Conservation (phyloP, 768 basidiomycete genomes). For the Suillus clintonianus region DNA sequence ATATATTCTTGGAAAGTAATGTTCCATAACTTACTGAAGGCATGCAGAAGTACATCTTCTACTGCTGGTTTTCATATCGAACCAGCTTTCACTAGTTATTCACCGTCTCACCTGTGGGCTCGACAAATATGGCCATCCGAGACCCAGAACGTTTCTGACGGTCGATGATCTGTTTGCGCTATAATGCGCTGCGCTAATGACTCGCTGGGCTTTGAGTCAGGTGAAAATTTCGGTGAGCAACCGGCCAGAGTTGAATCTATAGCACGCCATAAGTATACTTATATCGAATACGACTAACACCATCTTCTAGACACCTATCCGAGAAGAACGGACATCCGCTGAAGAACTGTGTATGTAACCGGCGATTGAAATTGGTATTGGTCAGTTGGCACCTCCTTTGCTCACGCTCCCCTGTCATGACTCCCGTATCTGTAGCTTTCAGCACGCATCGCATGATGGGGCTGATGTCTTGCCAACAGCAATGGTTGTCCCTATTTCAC, state of each 20-base stretch:
- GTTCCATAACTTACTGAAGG: too few relatives aligned
- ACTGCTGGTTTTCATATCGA: neutral
- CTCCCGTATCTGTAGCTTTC: neutral
- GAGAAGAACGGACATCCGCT: neutral
- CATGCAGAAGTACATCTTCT: too few relatives aligned
- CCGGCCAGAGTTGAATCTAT: neutral
- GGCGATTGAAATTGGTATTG: too few relatives aligned
- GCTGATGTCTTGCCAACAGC: conserved; percentile 1
- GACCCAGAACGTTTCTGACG: neutral
- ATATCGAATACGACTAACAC: neutral
- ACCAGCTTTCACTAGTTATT: neutral
- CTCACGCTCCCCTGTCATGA: too few relatives aligned
- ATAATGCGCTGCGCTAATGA: neutral
- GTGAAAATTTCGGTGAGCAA: neutral
- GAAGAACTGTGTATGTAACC: too few relatives aligned
- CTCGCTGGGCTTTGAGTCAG: neutral
- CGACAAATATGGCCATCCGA: neutral
- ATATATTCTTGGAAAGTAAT: too few relatives aligned
- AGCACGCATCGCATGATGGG: neutral
- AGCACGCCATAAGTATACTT: neutral
- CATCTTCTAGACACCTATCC: neutral
- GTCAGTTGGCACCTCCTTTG: too few relatives aligned
- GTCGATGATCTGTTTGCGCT: neutral
- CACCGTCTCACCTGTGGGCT: neutral
- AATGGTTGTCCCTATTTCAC: neutral